Evolutionary conservation across 1,284 basidiomycete species (phyloP), one percentile per base, ranked within the genome.

Genomic region (Porogramme epimiltina): DNA sequence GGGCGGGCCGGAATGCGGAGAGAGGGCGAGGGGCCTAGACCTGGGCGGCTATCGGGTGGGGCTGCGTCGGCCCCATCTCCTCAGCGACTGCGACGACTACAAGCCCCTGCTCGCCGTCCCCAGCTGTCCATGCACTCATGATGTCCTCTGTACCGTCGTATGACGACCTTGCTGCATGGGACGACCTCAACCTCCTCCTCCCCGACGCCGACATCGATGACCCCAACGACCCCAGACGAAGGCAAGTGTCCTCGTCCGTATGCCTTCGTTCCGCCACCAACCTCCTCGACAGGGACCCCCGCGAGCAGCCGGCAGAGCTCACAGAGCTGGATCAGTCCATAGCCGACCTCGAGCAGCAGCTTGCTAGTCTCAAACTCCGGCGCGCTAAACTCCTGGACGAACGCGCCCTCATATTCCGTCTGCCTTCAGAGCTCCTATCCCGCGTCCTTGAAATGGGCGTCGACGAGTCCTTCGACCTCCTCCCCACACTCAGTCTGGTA

Each of bases 391-490:
- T 69, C 9, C 64, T 70, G 11, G 64, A 60, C 8, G 45, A 54
- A 11, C 59, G 61, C 20, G 66, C 69, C 4, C 67, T 70, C 49
- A 65, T 72, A 31, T 54, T 51, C 24, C 60, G 61, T 28, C 44
- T 72, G 6, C 70, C 70, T 2, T 55, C 69, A 1, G 70, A 72
- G 47, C 59, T 71, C 25, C 62, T 72, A 8, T 66, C 67, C 36
- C 66, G 69, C 18, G 60, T 72, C 11, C 70, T 72, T 52, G 70
- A 71, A 51, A 55, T 70, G 13, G 70, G 67, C 22, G 64, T 66
- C 0, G 57, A 70, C 48, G 65, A 68, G 25, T 43, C 58, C 47
- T 42, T 56, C 15, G 54, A 66, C 3, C 56, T 68, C 31, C 52
- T 67, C 8, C 52, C 58, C 3, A 46, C 40, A 18, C 40, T 70